Evolutionary conservation across 352 stramenopile species (phyloP).

Genomic region (Pythium oligandrum): DNA sequence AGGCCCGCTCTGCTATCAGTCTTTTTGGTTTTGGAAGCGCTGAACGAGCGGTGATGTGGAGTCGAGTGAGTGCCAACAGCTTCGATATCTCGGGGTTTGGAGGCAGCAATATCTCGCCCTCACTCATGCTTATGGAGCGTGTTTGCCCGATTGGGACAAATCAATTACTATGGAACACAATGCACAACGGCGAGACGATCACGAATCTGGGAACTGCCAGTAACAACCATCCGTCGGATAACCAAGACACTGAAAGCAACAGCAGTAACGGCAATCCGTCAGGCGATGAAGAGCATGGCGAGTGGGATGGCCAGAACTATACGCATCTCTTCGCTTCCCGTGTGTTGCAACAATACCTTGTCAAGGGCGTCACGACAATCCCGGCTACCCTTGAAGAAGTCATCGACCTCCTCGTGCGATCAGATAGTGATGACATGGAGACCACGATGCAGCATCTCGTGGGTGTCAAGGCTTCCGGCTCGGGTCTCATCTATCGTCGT

Average conservation of each 20-base stretch:
- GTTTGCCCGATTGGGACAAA: slow-evolving; percentile 63
- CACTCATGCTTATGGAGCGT: slow-evolving; percentile 44
- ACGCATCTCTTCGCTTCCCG: slow-evolving; percentile 42
- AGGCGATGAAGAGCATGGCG: too few species aligned
- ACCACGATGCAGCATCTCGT: slow-evolving; percentile 63
- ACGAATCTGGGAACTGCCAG: slow-evolving; percentile 15
- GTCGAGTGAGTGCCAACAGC: slow-evolving; percentile 26
- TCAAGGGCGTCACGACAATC: slow-evolving; percentile 60
- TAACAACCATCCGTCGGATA: slow-evolving; percentile 11
- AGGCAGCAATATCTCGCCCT: slow-evolving; percentile 9
- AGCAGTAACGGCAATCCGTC: too few species aligned
- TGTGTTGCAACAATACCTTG: slow-evolving; percentile 68
- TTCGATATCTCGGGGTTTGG: slow-evolving; percentile 5
- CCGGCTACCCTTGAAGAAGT: slow-evolving; percentile 62
- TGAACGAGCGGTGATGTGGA: slow-evolving; percentile 55
- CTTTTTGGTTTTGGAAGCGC: slow-evolving; percentile 68
- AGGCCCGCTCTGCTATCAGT: slow-evolving; percentile 54
- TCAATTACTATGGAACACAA: slow-evolving; percentile 54
- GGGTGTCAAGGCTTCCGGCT: slow-evolving; percentile 50
- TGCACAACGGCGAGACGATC: slow-evolving; percentile 39
- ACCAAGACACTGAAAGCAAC: background rate
- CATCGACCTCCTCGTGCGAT: slow-evolving; percentile 58
- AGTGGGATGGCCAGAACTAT: background rate
- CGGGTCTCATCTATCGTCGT: slow-evolving; percentile 48
- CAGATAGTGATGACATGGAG: slow-evolving; percentile 63